Evolutionary conservation across 305 asterid species (phyloP).

Genomic region (Fraxinus angustifolia): DNA sequence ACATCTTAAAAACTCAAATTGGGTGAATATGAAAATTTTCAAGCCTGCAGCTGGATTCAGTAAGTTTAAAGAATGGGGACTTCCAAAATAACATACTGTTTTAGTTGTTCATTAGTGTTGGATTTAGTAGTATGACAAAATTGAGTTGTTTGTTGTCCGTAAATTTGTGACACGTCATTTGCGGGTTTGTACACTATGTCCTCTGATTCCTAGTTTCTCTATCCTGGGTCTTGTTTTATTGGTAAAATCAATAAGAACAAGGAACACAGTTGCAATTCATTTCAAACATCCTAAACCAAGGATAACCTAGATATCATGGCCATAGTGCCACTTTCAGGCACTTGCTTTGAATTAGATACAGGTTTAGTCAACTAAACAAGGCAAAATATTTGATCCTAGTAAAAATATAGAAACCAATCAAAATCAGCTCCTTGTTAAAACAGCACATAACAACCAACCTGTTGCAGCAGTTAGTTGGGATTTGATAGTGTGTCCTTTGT

Average conservation of each 20-base stretch:
- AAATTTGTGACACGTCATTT: background rate
- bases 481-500: constrained; percentile 92
- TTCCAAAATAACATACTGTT: background rate
- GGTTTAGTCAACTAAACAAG: constrained; percentile 19
- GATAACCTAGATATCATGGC: background rate
- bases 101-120: background rate
- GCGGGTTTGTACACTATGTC: constrained; percentile 2
- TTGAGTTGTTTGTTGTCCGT: background rate
- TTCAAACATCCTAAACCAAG: background rate
- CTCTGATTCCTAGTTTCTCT: constrained; percentile 5
- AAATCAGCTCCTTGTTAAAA: background rate
- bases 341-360: constrained; percentile 11
- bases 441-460: constrained; percentile 44
- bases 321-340: background rate
- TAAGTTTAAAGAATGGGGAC: background rate
- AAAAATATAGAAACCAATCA: background rate
- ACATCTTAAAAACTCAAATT: background rate
- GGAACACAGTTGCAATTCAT: background rate
- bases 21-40: background rate
- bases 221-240: constrained; percentile 9
- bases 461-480: constrained; percentile 99
- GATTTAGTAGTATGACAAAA: constrained; percentile 5
- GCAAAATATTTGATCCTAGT: background rate
- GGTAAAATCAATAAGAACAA: background rate
- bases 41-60: background rate